Evolutionary conservation across 331 rosid genomes (phyloP).

Genomic region (Quercus tomentella): DNA sequence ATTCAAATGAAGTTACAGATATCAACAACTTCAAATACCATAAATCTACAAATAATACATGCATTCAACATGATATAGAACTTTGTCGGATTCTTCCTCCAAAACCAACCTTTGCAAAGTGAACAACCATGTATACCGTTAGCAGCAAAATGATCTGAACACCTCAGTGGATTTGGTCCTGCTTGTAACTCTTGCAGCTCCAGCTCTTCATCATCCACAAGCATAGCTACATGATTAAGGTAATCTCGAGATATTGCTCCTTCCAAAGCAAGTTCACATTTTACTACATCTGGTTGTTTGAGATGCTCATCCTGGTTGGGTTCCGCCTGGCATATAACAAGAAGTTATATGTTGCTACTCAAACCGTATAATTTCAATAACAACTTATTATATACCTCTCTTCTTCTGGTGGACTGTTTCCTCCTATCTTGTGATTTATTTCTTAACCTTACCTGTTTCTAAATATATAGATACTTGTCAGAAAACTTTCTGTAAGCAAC

Average conservation of each 20-base stretch:
- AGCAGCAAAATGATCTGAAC: constrained; percentile 57
- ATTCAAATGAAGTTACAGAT: constrained; percentile 14
- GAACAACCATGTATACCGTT: constrained; percentile 54
- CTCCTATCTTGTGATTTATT: constrained; percentile 52
- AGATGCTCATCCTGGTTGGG: constrained; percentile 28
- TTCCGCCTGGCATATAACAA: constrained; percentile 51
- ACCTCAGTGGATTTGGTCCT: constrained; percentile 35
- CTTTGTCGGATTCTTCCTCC: constrained; percentile 4
- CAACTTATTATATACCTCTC: constrained; percentile 43
- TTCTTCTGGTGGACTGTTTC: constrained; percentile 39
- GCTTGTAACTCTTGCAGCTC: constrained; percentile 70
- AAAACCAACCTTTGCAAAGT: constrained; percentile 75
- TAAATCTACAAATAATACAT: constrained; percentile 1
- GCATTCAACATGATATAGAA: background rate
- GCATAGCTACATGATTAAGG: constrained; percentile 43
- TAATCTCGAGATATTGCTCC: constrained; percentile 39
- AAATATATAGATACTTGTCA: constrained; percentile 21
- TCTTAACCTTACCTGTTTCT: constrained; percentile 57
- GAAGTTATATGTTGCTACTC: constrained; percentile 13
- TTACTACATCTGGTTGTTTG: constrained; percentile 35
- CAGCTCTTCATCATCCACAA: constrained; percentile 88
- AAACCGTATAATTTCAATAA: constrained; percentile 12
- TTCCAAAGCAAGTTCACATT: constrained; percentile 70
- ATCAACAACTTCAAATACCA: constrained; percentile 3
- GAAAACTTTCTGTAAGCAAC: constrained; percentile 14